Evolutionary conservation across 2,329 filamentous ascomycete species (phyloP).

Genomic region (Monosporascus sp.): DNA sequence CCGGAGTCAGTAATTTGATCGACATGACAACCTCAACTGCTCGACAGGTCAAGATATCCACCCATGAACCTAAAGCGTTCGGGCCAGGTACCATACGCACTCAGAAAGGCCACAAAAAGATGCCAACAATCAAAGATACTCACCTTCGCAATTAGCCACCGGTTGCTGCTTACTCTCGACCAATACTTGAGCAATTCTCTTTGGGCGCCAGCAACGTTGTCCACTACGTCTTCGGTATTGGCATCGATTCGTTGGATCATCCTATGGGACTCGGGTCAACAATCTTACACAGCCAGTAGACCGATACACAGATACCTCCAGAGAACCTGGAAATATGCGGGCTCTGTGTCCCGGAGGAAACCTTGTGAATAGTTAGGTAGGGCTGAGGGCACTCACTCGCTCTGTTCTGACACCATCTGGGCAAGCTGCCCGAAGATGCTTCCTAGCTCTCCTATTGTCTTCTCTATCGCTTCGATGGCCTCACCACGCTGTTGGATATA

Average conservation of each 20-base stretch:
- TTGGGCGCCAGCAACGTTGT: conserved; percentile 96
- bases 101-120: too few relatives aligned
- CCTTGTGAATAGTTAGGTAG: neutral
- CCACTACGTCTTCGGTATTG: conserved; percentile 95
- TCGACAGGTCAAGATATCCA: too few relatives aligned
- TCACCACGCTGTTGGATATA: conserved; percentile 94
- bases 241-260: conserved; percentile 97
- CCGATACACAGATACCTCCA: too few relatives aligned
- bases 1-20: neutral
- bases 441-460: conserved; percentile 89
- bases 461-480: conserved; percentile 94
- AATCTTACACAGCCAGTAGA: too few relatives aligned
- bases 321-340: too few relatives aligned
- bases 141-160: conserved; percentile 77
- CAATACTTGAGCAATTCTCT: conserved; percentile 95
- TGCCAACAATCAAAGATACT: neutral
- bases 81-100: too few relatives aligned
- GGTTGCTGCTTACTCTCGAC: conserved; percentile 86
- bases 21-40: neutral
- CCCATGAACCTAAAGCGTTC: too few relatives aligned
- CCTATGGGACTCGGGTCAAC: conserved; percentile 31
- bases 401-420: conserved; percentile 95
- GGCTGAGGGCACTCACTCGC: conserved; percentile 35
- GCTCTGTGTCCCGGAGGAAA: too few relatives aligned
- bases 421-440: conserved; percentile 90